Conservation (phyloP, 2,329 filamentous ascomycete genomes). For the Cryphonectria nitschkei region DNA sequence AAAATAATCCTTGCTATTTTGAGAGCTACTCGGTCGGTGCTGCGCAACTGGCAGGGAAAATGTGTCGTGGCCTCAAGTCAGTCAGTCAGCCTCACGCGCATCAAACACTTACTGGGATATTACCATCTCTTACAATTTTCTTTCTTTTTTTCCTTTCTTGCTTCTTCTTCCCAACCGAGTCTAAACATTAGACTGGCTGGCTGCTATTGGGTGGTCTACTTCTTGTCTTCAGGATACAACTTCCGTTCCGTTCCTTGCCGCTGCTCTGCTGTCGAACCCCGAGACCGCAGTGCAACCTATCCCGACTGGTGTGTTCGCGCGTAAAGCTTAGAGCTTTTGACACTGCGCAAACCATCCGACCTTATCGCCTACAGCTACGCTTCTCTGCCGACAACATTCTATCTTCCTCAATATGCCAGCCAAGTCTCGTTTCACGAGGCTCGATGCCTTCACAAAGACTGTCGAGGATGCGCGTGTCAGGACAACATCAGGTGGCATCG, state of each 20-base stretch:
- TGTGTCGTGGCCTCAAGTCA: constrained; percentile 17
- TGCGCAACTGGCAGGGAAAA: constrained; percentile 15
- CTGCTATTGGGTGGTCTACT: constrained; percentile 6
- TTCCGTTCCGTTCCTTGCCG: constrained; percentile 14
- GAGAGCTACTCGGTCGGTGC: not conserved
- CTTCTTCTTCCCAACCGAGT: not conserved
- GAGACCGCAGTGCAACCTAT: constrained; percentile 13
- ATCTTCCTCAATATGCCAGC: constrained; percentile 66
- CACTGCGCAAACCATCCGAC: not conserved
- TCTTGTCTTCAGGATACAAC: constrained; percentile 5
- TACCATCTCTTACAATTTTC: constrained; percentile 8
- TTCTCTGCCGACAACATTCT: not conserved
- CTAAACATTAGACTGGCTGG: constrained; percentile 1
- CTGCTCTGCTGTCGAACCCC: constrained; percentile 18
- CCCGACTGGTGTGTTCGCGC: not conserved
- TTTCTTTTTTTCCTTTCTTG: not conserved
- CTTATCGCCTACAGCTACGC: not conserved
- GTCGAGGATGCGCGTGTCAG: constrained; percentile 97
- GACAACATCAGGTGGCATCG: constrained; percentile 92
- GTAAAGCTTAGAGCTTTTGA: constrained; percentile 8
- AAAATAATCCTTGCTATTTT: not conserved
- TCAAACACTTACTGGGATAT: not conserved
- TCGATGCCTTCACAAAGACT: constrained; percentile 99
- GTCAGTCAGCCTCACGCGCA: not conserved
- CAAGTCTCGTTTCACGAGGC: constrained; percentile 92